Base-by-base conservation (phyloP, 441 rosid species). In the Isatis lusitanica region DNA sequence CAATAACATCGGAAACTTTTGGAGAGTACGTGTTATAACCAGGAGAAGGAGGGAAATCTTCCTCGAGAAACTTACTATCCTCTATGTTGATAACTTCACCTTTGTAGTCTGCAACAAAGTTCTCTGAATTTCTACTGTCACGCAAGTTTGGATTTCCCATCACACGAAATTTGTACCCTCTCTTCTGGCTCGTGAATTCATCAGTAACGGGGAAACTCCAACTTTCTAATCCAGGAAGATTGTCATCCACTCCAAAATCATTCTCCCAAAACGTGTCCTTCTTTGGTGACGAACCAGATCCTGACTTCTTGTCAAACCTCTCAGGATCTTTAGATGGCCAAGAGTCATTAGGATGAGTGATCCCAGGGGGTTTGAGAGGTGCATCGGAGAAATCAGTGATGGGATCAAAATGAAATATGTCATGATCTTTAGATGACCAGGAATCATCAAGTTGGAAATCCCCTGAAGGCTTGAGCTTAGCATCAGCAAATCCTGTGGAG, bases 81-180 rank as follows among this genome's bases (percentile, higher is more conserved):
- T 76, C 74, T 66, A 79, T 72, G 80, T 88, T 79, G 53, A 88
- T 75, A 68, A 85, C 88, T 81, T 90, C 97, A 75, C 90, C 88
- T 48, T 53, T 74, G 67, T 76, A 74, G 68, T 84, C 89, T 73
- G 80, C 78, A 18, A 64, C 69, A 77, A 69, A 78, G 47, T 69
- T 77, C 43, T 80, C 84, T 48, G 81, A 72, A 65, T 71, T 69
- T 68, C 71, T 66, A 50, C 70, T 47, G 35, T 75, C 81, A 36
- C 36, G 74, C 77, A 85, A 71, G 66, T 83, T 73, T 6, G 74
- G 46, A 63, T 66, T 64, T 51, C 72, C 65, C 74, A 40, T 76
- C 59, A 43, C 75, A 38, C 68, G 77, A 63, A 51, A 65, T 52
- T 85, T 84, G 28, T 64, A 55, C 78, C 84, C 78, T 68, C 50